These are phyloP conservation scores for Bidens hawaiensis DNA, from an alignment of 140 eudicot genomes.

Conservation along the genomic window DNA sequence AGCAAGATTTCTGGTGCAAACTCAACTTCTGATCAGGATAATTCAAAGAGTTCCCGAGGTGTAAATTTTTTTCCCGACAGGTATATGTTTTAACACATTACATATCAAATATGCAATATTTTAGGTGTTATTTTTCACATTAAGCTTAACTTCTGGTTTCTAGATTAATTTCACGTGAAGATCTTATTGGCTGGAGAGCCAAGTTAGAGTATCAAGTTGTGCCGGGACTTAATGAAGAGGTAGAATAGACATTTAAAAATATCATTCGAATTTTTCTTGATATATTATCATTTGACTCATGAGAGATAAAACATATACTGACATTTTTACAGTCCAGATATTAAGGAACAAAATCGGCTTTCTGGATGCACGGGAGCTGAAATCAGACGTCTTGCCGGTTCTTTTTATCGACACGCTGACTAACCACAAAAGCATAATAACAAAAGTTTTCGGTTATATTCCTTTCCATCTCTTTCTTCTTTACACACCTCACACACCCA, in stretches of 20 bases:
- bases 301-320: conserved; percentile 24
- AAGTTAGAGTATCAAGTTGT: conserved; percentile 65
- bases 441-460: conserved; percentile 81
- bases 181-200: conserved; percentile 85
- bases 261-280: conserved; percentile 2
- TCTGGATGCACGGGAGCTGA: conserved; percentile 80
- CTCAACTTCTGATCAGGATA: conserved; percentile 21
- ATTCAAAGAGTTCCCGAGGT: conserved; percentile 17
- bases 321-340: conserved; percentile 93
- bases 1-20: conserved; percentile 57
- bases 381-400: conserved; percentile 47
- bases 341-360: conserved; percentile 75
- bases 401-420: conserved; percentile 63
- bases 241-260: conserved; percentile 24
- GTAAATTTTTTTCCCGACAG: conserved; percentile 69
- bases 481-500: background rate
- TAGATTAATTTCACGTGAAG: conserved; percentile 74
- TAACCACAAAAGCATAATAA: conserved; percentile 62
- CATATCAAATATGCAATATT: background rate
- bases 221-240: conserved; percentile 70
- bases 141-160: conserved; percentile 2
- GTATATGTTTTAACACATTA: conserved; percentile 37
- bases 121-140: background rate
- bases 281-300: background rate
- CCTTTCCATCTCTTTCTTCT: conserved; percentile 28